Evolutionary conservation across 192 early-diverging fungal genomes (phyloP).

Genomic region (Dissophora ornata): DNA sequence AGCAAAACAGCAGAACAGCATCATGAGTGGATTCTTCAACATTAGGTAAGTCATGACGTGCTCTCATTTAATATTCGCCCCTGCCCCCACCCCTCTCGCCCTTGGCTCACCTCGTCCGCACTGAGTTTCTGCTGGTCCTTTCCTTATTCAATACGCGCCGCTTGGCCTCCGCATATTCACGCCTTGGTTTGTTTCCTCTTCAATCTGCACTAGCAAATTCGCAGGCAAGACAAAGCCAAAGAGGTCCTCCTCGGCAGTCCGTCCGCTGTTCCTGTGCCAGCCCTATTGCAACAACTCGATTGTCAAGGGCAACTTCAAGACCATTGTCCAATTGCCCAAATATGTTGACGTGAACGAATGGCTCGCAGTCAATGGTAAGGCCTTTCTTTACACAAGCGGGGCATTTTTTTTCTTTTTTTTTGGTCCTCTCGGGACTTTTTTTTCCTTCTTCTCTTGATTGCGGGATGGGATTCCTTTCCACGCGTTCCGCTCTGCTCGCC

Average conservation of each 20-base stretch:
- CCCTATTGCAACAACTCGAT: conserved; percentile 83
- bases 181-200: too few relatives aligned
- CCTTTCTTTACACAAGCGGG: too few relatives aligned
- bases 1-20: not conserved
- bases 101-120: too few relatives aligned
- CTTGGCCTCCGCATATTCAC: too few relatives aligned
- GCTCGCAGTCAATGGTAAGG: conserved; percentile 82
- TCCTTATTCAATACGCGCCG: too few relatives aligned
- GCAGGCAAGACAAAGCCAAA: conserved; percentile 36
- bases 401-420: too few relatives aligned
- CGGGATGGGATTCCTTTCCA: too few relatives aligned
- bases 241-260: conserved; percentile 37
- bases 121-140: not conserved
- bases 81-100: too few relatives aligned
- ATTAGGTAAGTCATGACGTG: conserved; percentile 26
- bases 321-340: conserved; percentile 88
- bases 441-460: too few relatives aligned
- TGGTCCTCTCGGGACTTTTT: not conserved
- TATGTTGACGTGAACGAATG: conserved; percentile 96
- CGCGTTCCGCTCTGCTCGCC: too few relatives aligned
- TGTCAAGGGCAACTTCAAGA: conserved; percentile 93
- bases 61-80: not conserved
- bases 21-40: conserved; percentile 48
- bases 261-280: conserved; percentile 66
- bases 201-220: conserved; percentile 31